Conservation (phyloP, 2,329 filamentous ascomycete genomes). For the Aspergillus awamori region DNA sequence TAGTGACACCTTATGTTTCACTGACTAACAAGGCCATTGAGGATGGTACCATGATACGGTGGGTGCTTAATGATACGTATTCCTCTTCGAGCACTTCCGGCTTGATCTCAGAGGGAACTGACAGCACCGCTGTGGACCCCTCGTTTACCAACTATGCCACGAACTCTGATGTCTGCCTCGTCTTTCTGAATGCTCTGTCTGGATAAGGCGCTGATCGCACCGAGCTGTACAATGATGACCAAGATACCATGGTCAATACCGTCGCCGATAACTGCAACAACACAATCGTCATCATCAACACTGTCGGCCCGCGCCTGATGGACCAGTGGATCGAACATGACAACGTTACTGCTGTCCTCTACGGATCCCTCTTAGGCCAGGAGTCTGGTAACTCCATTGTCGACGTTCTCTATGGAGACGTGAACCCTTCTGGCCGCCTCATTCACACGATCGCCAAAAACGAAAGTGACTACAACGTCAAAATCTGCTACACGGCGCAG, state of each 20-base stretch:
- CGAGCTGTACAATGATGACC: constrained; percentile 39
- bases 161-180: constrained; percentile 41
- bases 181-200: constrained; percentile 60
- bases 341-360: constrained; percentile 66
- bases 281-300: constrained; percentile 66
- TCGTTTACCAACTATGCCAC: constrained; percentile 63
- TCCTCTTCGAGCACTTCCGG: constrained; percentile 10
- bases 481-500: constrained; percentile 6
- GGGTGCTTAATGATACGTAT: constrained; percentile 24
- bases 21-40: constrained; percentile 17
- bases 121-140: constrained; percentile 2
- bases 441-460: constrained; percentile 63
- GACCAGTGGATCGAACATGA: constrained; percentile 61
- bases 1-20: constrained; percentile 20
- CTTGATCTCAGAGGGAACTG: constrained; percentile 3
- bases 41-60: constrained; percentile 25
- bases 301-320: constrained; percentile 62
- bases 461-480: constrained; percentile 56
- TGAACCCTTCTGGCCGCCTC: constrained; percentile 17
- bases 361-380: constrained; percentile 65
- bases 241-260: constrained; percentile 57
- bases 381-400: constrained; percentile 60
- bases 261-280: constrained; percentile 63
- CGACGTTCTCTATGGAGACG: constrained; percentile 59
- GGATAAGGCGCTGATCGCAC: constrained; percentile 42